Percentiles rank a stretch among this genome's conserved stretches.
These are phyloP conservation scores for Scutellaria barbata DNA, from an alignment of 257 asterid genomes.

Conservation along the genomic window DNA sequence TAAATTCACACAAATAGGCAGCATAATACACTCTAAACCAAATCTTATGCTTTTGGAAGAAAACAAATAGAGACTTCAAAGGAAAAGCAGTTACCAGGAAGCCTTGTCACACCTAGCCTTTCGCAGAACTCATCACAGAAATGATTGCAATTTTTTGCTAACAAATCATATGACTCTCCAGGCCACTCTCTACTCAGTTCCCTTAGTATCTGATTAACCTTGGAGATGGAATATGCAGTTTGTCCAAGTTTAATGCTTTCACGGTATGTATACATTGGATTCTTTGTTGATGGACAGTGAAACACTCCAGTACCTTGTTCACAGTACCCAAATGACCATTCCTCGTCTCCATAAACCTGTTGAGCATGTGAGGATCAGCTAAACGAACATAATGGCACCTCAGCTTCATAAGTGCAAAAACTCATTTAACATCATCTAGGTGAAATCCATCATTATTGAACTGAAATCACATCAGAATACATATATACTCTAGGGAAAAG, in stretches of 20 bases:
- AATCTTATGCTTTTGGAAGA: not conserved
- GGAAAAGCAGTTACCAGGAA: conserved; percentile 69
- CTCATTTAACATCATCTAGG: conserved; percentile 1
- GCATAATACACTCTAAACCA: not conserved
- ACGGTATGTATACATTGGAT: conserved; percentile 87
- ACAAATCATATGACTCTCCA: conserved; percentile 76
- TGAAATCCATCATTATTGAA: conserved; percentile 5
- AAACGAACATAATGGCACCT: conserved; percentile 19
- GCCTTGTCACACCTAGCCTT: conserved; percentile 82
- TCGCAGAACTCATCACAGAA: conserved; percentile 90
- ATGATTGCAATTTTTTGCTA: conserved; percentile 94
- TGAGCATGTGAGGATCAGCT: conserved; percentile 28
- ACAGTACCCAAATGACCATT: conserved; percentile 93
- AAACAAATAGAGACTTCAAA: conserved; percentile 18
- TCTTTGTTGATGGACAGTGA: conserved; percentile 75
- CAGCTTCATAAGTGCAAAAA: not conserved
- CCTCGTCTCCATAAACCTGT: conserved; percentile 77
- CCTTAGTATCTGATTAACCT: conserved; percentile 81
- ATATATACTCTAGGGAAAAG: not conserved
- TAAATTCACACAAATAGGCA: conserved; percentile 10
- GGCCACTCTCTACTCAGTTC: conserved; percentile 98
- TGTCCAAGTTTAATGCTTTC: conserved; percentile 75
- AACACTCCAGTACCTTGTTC: conserved; percentile 89
- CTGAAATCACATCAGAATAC: conserved; percentile 15
- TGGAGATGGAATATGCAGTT: conserved; percentile 57